Evolutionary conservation across 495 filamentous ascomycete genomes (phyloP).

Genomic region (Hypoxylon subgilvum): DNA sequence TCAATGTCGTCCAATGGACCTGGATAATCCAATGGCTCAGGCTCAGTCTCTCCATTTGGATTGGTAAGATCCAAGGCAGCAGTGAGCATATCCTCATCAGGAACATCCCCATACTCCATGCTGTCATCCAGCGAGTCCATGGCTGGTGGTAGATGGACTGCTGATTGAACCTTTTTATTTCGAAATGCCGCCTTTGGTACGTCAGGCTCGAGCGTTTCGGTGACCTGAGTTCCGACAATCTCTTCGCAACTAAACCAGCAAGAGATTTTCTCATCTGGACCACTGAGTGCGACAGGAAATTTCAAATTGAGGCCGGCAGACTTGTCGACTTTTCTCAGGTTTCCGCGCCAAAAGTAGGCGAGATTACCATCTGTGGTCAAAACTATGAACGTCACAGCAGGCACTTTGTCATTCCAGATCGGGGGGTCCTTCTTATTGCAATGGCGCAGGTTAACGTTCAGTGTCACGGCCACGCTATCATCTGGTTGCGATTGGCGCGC

Average conservation of each 20-base stretch:
- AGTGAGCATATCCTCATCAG: conserved; percentile 41
- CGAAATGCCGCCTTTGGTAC: conserved; percentile 65
- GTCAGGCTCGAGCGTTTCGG: conserved; percentile 65
- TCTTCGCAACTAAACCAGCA: conserved; percentile 88
- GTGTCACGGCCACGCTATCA: conserved; percentile 58
- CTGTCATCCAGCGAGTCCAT: conserved; percentile 14
- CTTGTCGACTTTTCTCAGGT: conserved; percentile 68
- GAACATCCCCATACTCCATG: conserved; percentile 39
- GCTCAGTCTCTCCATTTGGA: conserved; percentile 1
- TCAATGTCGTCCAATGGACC: conserved; percentile 56
- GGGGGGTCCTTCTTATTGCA: conserved; percentile 69
- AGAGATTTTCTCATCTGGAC: conserved; percentile 62
- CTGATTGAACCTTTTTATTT: conserved; percentile 12
- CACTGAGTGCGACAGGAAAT: conserved; percentile 65
- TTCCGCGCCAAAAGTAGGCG: conserved; percentile 78
- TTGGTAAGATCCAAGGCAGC: conserved; percentile 9
- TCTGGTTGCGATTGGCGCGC: conserved; percentile 42
- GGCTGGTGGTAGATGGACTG: conserved; percentile 5
- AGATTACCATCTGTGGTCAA: conserved; percentile 77
- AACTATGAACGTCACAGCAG: conserved; percentile 76
- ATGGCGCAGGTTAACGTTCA: conserved; percentile 75
- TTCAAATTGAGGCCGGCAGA: conserved; percentile 60
- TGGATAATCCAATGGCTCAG: conserved; percentile 55
- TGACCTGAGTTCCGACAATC: conserved; percentile 79
- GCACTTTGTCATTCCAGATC: conserved; percentile 64